Conservation (phyloP, 805 yeast genomes). For the Torulaspora maleeae region DNA sequence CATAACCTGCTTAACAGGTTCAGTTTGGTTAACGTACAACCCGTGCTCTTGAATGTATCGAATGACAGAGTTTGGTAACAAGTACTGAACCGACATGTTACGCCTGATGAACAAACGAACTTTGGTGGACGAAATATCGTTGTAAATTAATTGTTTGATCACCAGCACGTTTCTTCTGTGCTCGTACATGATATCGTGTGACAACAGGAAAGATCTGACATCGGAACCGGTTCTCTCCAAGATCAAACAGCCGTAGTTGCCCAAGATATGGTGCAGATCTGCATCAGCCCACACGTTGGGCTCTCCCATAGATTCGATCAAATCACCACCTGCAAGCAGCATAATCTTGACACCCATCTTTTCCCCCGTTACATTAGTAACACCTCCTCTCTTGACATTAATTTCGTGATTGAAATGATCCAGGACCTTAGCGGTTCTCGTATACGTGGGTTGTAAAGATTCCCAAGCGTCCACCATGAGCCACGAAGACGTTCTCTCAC, state of each 20-base stretch:
- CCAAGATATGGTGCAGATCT: slow-evolving; percentile 90
- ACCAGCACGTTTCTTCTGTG: slow-evolving; percentile 90
- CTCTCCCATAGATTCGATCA: slow-evolving; percentile 99
- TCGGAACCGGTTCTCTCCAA: slow-evolving; percentile 97
- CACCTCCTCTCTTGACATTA: slow-evolving; percentile 85
- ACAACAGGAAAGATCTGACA: slow-evolving; percentile 83
- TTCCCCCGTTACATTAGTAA: slow-evolving; percentile 54
- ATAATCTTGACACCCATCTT: slow-evolving; percentile 84
- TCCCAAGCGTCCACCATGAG: slow-evolving; percentile 99
- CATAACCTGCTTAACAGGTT: slow-evolving; percentile 87
- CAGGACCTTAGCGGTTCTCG: slow-evolving; percentile 89
- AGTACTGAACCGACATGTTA: slow-evolving; percentile 94
- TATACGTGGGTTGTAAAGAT: slow-evolving; percentile 81
- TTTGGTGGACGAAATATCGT: slow-evolving; percentile 93
- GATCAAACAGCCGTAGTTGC: slow-evolving; percentile 92
- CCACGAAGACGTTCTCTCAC: slow-evolving; percentile 96
- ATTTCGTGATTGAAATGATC: slow-evolving; percentile 97
- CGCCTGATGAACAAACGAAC: slow-evolving; percentile 88
- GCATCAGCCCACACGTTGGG: slow-evolving; percentile 98
- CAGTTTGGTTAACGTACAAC: slow-evolving; percentile 77
- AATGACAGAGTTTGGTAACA: slow-evolving; percentile 89
- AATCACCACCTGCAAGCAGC: slow-evolving; percentile 96
- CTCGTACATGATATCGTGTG: slow-evolving; percentile 97
- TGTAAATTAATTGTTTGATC: slow-evolving; percentile 91
- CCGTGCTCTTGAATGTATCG: slow-evolving; percentile 92